Evolutionary conservation across 768 basidiomycete genomes (phyloP), one percentile per base, ranked within the genome.

Genomic region (Steccherinum ochraceum): DNA sequence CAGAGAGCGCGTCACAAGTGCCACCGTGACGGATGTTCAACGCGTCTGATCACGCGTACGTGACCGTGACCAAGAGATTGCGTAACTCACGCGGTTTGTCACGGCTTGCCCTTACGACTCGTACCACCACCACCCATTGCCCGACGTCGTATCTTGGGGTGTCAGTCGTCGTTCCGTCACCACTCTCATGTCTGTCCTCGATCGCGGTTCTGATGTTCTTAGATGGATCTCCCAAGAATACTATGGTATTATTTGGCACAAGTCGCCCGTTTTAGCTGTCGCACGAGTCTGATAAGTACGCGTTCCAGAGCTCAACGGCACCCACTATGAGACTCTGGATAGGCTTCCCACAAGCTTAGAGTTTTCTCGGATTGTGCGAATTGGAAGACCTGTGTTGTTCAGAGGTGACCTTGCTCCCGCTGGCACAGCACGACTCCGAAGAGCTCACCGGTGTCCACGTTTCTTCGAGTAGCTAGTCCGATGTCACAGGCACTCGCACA

Each of bases 311-410:
- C 63, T 84, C 60, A 87, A 88, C 58, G 83, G 83, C 13, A 61
- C 67, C 27, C 66, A 72, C 21, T 70, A 78, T 48, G 72, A 78
- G 39, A 65, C 74, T 16, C 64, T 86, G 5, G 69, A 79, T 26
- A 51, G 58, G 12, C 76, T 83, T 12, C 89, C 90, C 21, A 77
- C 80, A 0, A 65, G 86, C 4, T 58, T 89, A 19, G 79, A 90
- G 61, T 90, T 92, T 58, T 72, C 81, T 35, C 71, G 81, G 46
- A 67, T 90, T 16, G 75, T 84, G 4, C 79, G 83, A 55, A 71
- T 87, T 43, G 80, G 83, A 12, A 72, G 89, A 52, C 90, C 90
- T 3, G 84, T 83, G 13, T 60, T 92, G 5, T 85, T 93, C 49
- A 79, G 79, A 74, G 82, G 90, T 80, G 49, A 21, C 12, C 13